These are phyloP conservation scores for Solanum virginianum DNA, from an alignment of 257 asterid genomes.

Conservation along the genomic window DNA sequence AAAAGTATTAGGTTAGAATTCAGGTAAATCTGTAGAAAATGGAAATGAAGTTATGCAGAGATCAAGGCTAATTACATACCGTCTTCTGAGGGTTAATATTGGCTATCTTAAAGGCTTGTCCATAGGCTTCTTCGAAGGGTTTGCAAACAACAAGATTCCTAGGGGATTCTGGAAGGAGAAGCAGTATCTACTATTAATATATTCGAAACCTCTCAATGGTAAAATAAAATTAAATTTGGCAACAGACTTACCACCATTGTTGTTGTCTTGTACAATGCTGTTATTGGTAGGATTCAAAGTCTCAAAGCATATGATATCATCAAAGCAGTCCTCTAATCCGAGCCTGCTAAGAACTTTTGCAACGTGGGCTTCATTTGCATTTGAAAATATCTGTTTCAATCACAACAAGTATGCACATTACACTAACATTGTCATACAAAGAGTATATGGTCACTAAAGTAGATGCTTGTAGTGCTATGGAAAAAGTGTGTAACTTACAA, in stretches of 20 bases:
- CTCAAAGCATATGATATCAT: conserved; percentile 63
- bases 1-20: not conserved
- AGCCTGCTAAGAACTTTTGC: conserved; percentile 59
- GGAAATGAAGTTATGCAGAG: not conserved
- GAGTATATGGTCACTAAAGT: not conserved
- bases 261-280: conserved; percentile 6
- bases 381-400: conserved; percentile 68
- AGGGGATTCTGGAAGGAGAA: conserved; percentile 21
- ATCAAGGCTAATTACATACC: conserved; percentile 20
- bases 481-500: conserved; percentile 32
- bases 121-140: conserved; percentile 59
- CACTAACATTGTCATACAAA: not conserved
- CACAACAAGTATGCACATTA: not conserved
- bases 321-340: conserved; percentile 80
- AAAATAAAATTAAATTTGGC: not conserved
- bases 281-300: conserved; percentile 49
- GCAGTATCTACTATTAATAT: not conserved
- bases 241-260: conserved; percentile 30
- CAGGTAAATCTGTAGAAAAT: not conserved
- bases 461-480: not conserved
- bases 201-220: not conserved
- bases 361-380: conserved; percentile 90
- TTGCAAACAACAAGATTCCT: conserved; percentile 55
- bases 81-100: conserved; percentile 62
- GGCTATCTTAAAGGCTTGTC: conserved; percentile 53